phyloP scores from a whole-genome alignment of 257 asterid species.

The Nicotiana undulata region DNA sequence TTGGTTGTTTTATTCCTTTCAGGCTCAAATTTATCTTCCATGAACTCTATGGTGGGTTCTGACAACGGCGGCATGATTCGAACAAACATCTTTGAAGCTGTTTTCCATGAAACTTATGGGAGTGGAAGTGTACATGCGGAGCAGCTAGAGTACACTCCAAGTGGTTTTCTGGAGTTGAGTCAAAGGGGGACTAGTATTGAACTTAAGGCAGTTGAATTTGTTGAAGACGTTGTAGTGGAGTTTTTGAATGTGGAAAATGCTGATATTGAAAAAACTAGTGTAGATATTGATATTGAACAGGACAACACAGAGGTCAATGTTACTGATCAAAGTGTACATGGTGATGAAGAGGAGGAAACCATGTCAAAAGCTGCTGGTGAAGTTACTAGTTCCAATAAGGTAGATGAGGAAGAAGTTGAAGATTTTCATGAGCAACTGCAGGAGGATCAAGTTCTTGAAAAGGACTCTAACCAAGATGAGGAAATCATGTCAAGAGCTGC shows the following conservation, averaged over 20 bases:
- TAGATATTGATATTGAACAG: slow-evolving; percentile 7
- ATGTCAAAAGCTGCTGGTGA: slow-evolving; percentile 15
- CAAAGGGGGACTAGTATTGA: slow-evolving; percentile 7
- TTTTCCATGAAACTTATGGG: slow-evolving; percentile 7
- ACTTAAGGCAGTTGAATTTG: slow-evolving; percentile 15
- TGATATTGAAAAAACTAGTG: slow-evolving; percentile 2
- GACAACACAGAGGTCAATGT: background rate
- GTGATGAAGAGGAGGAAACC: slow-evolving; percentile 10
- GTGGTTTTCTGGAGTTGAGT: slow-evolving; percentile 18
- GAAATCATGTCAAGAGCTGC: slow-evolving; percentile 8
- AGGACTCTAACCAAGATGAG: background rate
- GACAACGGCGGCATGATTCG: slow-evolving; percentile 11
- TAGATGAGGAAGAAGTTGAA: slow-evolving; percentile 6
- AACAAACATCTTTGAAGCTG: slow-evolving; percentile 27
- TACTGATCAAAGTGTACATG: slow-evolving; percentile 9
- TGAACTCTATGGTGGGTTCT: slow-evolving; percentile 5
- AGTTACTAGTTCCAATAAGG: slow-evolving; percentile 8
- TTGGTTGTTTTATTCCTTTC: slow-evolving; percentile 29
- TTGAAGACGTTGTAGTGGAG: slow-evolving; percentile 1
- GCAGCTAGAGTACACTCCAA: background rate
- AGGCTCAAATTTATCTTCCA: slow-evolving; percentile 30
- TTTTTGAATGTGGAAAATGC: background rate
- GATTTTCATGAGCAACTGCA: slow-evolving; percentile 9
- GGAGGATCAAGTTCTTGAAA: background rate
- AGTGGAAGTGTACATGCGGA: background rate